Base-by-base conservation (phyloP, 1,284 basidiomycete genomes). In the Neotropicomus parvogracilis region DNA sequence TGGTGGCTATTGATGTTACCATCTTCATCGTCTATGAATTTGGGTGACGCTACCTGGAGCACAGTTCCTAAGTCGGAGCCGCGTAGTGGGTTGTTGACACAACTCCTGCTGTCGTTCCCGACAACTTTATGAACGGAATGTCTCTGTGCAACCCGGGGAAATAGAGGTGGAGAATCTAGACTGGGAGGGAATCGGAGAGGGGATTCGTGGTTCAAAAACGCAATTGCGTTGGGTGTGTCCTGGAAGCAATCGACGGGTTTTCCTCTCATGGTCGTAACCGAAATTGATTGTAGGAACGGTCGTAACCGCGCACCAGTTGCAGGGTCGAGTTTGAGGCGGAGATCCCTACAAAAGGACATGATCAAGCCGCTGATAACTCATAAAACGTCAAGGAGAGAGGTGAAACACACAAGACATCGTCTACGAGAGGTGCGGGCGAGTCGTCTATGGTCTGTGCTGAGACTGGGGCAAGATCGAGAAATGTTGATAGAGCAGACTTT, bases 1-100 rank as follows among this genome's bases (percentile, higher is more conserved):
- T 79, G 77, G 45, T 72, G 68, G 27, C 58, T 61, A 20, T 70
- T 64, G 4, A 74, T 43, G 44, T 80, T 73, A 7, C 64, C 65
- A 21, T 75, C 74, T 33, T 66, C 55, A 39, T 72, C 63, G 17
- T 69, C 66, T 31, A 68, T 55, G 32, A 63, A 34, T 29, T 62
- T 40, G 5, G 52, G 58, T 20, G 53, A 50, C 32, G 44, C 63
- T 28, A 26, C 39, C 36, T 45, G 50, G 28, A 64, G 37, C 52
- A 56, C 46, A 40, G 46, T 38, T 14, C 46, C 43, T 44, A 68
- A 34, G 37, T 62, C 51, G 14, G 49, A 36, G 34, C 46, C 28
- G 17, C 40, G 26, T 41, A 31, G 28, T 32, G 43, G 47, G 20
- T 49, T 43, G 13, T n/a, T 42, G 37, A 31, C 13, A 27, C 24